Percentiles rank a stretch among this genome's conserved stretches.
These are phyloP conservation scores for Talaromyces funiculosus DNA, from an alignment of 2,329 filamentous ascomycete genomes.

Conservation along the genomic window DNA sequence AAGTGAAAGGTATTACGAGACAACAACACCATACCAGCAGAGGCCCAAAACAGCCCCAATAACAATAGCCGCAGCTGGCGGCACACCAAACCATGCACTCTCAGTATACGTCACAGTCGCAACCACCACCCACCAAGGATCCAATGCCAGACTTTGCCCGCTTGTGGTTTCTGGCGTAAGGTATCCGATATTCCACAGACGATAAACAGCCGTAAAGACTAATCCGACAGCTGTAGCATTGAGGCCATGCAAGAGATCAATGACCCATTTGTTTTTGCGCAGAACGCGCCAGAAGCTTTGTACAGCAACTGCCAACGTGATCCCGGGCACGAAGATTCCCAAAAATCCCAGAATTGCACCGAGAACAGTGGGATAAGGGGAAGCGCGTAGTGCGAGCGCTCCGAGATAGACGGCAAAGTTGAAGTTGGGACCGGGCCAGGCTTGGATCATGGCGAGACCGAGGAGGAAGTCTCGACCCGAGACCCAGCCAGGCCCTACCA, in stretches of 20 bases:
- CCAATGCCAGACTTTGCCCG: slow-evolving; percentile 51
- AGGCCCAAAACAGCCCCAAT: slow-evolving; percentile 45
- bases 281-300: slow-evolving; percentile 52
- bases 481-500: slow-evolving; percentile 66
- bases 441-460: slow-evolving; percentile 65
- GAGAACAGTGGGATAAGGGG: slow-evolving; percentile 27
- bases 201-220: slow-evolving; percentile 60
- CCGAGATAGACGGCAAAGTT: slow-evolving; percentile 55
- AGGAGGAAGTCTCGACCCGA: slow-evolving; percentile 65
- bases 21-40: slow-evolving; percentile 44
- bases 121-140: slow-evolving; percentile 61
- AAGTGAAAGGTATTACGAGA: too few relatives aligned
- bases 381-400: slow-evolving; percentile 38
- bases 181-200: slow-evolving; percentile 58
- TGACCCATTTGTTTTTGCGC: slow-evolving; percentile 43
- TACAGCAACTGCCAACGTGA: slow-evolving; percentile 29
- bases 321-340: slow-evolving; percentile 36
- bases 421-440: slow-evolving; percentile 57
- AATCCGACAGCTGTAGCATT: slow-evolving; percentile 58
- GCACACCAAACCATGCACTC: slow-evolving; percentile 45
- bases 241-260: slow-evolving; percentile 48
- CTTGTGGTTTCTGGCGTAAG: slow-evolving; percentile 45
- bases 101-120: slow-evolving; percentile 47
- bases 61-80: slow-evolving; percentile 41
- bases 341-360: slow-evolving; percentile 51